Evolutionary conservation across 202 grass and related monocot species (phyloP), one percentile per base, ranked within the genome.

Genomic region (Dendrocalamus latiflorus): DNA sequence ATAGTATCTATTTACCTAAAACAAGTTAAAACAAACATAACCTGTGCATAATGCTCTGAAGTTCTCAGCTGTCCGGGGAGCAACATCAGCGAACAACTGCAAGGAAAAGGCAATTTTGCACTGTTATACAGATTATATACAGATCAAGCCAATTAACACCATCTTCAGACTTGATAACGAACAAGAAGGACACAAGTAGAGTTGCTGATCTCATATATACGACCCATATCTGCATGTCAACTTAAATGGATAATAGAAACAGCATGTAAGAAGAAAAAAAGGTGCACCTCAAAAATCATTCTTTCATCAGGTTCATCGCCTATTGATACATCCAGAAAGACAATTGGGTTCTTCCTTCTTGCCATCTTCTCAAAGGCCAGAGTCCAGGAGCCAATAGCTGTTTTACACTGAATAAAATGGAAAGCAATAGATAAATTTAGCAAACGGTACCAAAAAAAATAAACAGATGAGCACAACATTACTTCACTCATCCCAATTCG

Each of bases 11-110:
- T 68, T 67, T 22, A 51, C 50, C 11, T 8, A 71, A 63, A 83
- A 68, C n/a, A 68, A 57, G 20, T 41, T 59, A 68, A 57, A 78
- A 43, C 12, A 26, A 81, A 78, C 21, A 65, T 90, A 86, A 99
- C 96, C 96, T 45, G 93, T 99, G 83, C 96, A 99, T n/a, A 99
- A 89, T 87, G 91, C 87, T 81, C 91, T 90, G 75, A 99, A 99
- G 75, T 95, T 99, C 86, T 96, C 93, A 70, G 91, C 86, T n/a
- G 81, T 96, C 72, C 75, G 76, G 63, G 96, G 96, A 60, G 86
- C 93, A 59, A 86, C 82, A 84, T 99, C 89, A 82, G 93, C 89
- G 79, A 96, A 99, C 80, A 99, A 71, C 96, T 99, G 88, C 62
- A 82, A 79, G 24, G 71, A 87, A 87, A 77, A 70, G n/a, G n/a